These are phyloP conservation scores for Nannochloris sp. DNA, from an alignment of 139 green algal species.

Conservation along the genomic window DNA sequence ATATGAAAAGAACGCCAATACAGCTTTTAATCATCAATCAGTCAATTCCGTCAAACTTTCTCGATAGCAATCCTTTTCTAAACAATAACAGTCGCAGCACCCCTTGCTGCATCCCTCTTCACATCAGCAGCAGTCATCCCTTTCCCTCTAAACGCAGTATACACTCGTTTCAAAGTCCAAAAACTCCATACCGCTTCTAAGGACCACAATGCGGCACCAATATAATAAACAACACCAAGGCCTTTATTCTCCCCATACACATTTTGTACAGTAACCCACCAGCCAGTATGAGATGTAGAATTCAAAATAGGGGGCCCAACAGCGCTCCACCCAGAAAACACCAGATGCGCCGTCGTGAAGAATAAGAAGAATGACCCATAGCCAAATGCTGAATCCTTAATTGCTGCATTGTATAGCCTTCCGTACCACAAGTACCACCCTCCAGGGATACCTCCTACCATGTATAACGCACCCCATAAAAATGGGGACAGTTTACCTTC, in stretches of 20 bases:
- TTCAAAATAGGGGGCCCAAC: conserved; percentile 29
- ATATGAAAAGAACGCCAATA: no score
- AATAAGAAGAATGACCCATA: conserved; percentile 38
- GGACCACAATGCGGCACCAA: conserved; percentile 38
- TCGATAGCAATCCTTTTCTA: background rate
- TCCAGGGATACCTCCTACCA: conserved; percentile 33
- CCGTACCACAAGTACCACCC: conserved; percentile 46
- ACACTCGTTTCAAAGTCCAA: conserved; percentile 32
- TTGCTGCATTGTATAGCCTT: conserved; percentile 48
- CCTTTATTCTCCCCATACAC: conserved; percentile 25
- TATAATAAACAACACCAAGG: conserved; percentile 44
- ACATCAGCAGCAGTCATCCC: conserved; percentile 15
- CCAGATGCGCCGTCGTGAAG: conserved; percentile 36
- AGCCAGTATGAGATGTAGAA: conserved; percentile 31
- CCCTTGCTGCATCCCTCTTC: conserved; percentile 19
- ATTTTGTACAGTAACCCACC: conserved; percentile 21
- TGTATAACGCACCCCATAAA: conserved; percentile 36
- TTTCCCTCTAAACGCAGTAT: conserved; percentile 36
- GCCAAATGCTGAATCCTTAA: conserved; percentile 43
- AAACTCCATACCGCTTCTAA: conserved; percentile 39
- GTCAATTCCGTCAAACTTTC: no score
- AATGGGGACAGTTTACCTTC: conserved; percentile 19
- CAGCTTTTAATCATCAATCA: no score
- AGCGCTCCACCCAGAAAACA: conserved; percentile 45
- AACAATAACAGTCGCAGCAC: conserved; percentile 5